Evolutionary conservation across 345 rosid genomes (phyloP).

Genomic region (Psidium guajava): DNA sequence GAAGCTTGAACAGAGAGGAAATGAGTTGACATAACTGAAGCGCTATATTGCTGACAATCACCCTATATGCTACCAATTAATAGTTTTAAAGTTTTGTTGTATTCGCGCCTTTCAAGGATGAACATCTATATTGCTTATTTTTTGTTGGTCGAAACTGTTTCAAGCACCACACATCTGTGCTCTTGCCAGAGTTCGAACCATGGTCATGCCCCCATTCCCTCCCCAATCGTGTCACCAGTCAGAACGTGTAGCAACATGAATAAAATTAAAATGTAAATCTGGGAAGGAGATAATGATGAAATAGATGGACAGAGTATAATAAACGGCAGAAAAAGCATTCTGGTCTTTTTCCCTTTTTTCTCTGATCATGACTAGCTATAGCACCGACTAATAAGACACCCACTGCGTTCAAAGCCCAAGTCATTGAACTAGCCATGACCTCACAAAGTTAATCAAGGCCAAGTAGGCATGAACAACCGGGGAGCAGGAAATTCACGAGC

Average conservation of each 20-base stretch:
- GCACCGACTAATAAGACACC: not conserved
- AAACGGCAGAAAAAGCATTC: not conserved
- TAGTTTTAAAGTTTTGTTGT: not conserved
- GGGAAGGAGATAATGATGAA: not conserved
- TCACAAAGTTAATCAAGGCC: not conserved
- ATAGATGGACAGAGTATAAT: not conserved
- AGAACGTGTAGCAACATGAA: not conserved
- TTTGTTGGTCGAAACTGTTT: not conserved
- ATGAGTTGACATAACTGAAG: not conserved
- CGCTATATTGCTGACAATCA: not conserved
- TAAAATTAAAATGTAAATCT: not conserved
- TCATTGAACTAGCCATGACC: not conserved
- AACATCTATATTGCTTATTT: not conserved
- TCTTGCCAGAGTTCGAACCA: not conserved
- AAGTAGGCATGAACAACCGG: not conserved
- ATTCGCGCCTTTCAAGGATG: not conserved
- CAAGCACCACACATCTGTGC: not conserved
- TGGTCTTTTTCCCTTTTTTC: not conserved
- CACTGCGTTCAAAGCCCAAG: not conserved
- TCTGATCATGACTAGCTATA: not conserved
- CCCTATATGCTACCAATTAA: too few species aligned
- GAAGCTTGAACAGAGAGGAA: not conserved
- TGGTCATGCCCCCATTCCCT: not conserved
- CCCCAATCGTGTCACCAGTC: not conserved
- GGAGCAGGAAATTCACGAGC: not conserved